Conservation (phyloP, 768 basidiomycete genomes). For the Psilocybe sp. region DNA sequence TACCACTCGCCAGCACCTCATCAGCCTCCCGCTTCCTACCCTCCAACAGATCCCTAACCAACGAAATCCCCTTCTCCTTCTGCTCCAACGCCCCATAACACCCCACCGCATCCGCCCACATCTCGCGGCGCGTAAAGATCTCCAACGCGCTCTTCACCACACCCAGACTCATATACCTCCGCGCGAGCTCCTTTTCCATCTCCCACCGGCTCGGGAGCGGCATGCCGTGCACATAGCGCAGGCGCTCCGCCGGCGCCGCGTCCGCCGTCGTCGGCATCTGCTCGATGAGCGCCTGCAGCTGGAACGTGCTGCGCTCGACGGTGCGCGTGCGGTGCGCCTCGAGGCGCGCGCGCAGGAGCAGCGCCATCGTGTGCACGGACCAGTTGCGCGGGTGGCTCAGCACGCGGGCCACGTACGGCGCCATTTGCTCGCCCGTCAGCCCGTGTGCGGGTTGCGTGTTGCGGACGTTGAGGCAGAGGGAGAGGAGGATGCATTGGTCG, state of each 20-base stretch:
- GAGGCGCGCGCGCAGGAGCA: conserved; percentile 88
- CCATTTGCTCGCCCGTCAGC: conserved; percentile 89
- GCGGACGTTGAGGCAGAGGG: conserved; percentile 85
- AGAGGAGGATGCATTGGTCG: conserved; percentile 90
- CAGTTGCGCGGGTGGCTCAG: conserved; percentile 90
- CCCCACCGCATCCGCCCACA: conserved; percentile 96
- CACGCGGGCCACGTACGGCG: conserved; percentile 87
- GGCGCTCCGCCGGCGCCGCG: conserved; percentile 67
- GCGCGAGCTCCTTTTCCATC: conserved; percentile 86
- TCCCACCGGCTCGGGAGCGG: conserved; percentile 91
- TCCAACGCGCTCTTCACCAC: conserved; percentile 88
- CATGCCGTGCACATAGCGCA: conserved; percentile 78
- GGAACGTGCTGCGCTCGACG: conserved; percentile 87
- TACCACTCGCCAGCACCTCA: conserved; percentile 58
- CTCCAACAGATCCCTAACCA: conserved; percentile 84
- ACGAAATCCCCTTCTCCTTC: conserved; percentile 69
- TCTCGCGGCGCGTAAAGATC: conserved; percentile 91
- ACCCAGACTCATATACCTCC: conserved; percentile 79
- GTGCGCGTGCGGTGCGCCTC: conserved; percentile 88
- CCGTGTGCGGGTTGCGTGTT: conserved; percentile 90
- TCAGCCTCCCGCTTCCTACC: conserved; percentile 86
- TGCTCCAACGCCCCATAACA: conserved; percentile 85
- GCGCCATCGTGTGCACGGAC: conserved; percentile 95
- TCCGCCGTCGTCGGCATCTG: conserved; percentile 93
- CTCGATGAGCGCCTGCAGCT: conserved; percentile 93